These are phyloP conservation scores for Colletotrichum destructivum DNA, from an alignment of 2,329 filamentous ascomycete genomes.

Conservation along the genomic window DNA sequence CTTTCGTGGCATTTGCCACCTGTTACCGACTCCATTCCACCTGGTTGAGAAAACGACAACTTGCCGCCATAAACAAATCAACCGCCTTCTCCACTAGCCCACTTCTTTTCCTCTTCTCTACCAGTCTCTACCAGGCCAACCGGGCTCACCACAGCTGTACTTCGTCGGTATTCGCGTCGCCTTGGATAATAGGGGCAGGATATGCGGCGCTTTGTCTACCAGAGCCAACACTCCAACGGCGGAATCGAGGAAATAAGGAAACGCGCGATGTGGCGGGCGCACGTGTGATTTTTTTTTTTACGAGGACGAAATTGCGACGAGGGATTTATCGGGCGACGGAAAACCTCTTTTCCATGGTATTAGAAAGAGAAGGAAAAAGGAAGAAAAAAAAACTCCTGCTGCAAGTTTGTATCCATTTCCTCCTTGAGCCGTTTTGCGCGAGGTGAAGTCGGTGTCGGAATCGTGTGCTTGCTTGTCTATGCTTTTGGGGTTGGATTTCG, in stretches of 20 bases:
- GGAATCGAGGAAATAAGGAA: constrained; percentile 35
- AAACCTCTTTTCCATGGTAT: constrained; percentile 31
- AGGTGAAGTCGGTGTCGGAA: constrained; percentile 37
- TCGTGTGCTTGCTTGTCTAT: constrained; percentile 41
- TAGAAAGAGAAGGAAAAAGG: too few relatives aligned
- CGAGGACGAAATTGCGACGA: constrained; percentile 18
- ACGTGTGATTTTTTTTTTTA: constrained; percentile 15
- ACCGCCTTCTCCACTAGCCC: constrained; percentile 13
- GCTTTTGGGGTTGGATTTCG: constrained; percentile 40
- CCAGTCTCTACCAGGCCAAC: constrained; percentile 9
- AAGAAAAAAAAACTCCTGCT: constrained; percentile 35
- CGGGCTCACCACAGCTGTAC: constrained; percentile 8
- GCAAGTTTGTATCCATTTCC: constrained; percentile 26
- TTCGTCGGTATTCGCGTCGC: constrained; percentile 21
- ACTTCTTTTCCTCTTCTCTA: constrained; percentile 15
- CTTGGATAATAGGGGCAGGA: neutral
- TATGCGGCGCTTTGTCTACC: constrained; percentile 33
- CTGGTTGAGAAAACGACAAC: constrained; percentile 28
- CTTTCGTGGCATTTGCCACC: constrained; percentile 11
- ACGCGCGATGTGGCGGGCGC: constrained; percentile 25
- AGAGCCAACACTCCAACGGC: constrained; percentile 15
- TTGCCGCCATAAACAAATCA: constrained; percentile 34
- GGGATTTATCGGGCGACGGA: constrained; percentile 18
- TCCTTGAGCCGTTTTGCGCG: constrained; percentile 23
- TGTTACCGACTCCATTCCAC: constrained; percentile 23